Evolutionary conservation across 225 moss, liverwort and hornwort species (phyloP), one percentile per base, ranked within the genome.

Genomic region (Takakia lepidozioides): DNA sequence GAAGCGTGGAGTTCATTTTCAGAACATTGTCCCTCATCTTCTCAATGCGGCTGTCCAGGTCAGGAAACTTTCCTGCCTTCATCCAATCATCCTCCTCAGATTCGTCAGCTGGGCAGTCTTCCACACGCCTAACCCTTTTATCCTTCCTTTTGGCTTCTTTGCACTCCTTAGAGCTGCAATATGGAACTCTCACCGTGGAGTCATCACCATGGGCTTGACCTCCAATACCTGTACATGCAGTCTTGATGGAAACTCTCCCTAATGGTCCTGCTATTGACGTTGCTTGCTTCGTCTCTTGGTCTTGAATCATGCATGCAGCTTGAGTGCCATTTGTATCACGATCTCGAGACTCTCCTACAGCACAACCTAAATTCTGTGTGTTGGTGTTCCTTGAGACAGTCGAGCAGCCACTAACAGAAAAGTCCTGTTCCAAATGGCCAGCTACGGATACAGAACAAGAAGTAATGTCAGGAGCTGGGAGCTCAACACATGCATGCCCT

Each of bases 11-110:
- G 51, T 25, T 79, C 79, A 67, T 79, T 46, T 70, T 58, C 34
- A 74, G 50, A 18, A 79, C 70, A 54, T 60, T 82, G 49, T 57
- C 76, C 46, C 86, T 80, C 50, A 95, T 80, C 54, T 80, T 83
- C 60, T 95, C 86, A 42, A 98, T 87, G 54, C 91, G 87, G 25
- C 83, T 77, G 27, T 98, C 90, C 67, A 98, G 69, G 72, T 87
- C 87, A 27, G 70, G 82, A 71, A 91, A 98, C 59, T 78, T 91
- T 55, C 73, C 84, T 38, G 60, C 27, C 51, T 79, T 69, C 82
- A 98, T 74, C 87, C 87, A 90, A 57, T 91, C 95, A 61, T 91
- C 91, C 46, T 82, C 73, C 47, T 82, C 73, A 29, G 49, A 59
- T 16, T 81, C 71, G 25, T 65, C 72, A 49, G 32, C 49, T 39